These are phyloP conservation scores for Xylariales sp. DNA, from an alignment of 2,329 filamentous ascomycete species.

Conservation along the genomic window DNA sequence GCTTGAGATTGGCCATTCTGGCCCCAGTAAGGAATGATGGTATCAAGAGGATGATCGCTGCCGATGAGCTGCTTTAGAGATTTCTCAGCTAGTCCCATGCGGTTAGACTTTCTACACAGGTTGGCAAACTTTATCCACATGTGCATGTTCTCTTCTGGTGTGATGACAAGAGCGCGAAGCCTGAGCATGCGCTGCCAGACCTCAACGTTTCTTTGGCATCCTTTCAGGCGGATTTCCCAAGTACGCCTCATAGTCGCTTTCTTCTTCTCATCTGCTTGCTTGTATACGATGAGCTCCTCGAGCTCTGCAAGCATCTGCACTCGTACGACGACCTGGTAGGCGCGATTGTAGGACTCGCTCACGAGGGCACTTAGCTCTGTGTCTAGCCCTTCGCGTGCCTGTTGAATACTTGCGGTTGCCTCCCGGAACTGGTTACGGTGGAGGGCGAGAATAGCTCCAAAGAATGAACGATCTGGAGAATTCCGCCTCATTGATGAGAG, in stretches of 20 bases:
- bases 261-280: constrained; percentile 90
- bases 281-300: constrained; percentile 98
- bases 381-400: constrained; percentile 91
- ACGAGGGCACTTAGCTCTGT: constrained; percentile 95
- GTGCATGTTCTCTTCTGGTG: constrained; percentile 91
- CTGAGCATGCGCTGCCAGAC: constrained; percentile 99
- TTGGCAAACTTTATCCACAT: constrained; percentile 99
- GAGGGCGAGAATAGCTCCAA: constrained; percentile 93
- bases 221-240: constrained; percentile 94
- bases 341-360: constrained; percentile 98
- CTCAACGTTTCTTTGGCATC: constrained; percentile 96
- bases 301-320: constrained; percentile 99
- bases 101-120: constrained; percentile 93
- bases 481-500: constrained; percentile 93
- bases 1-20: constrained; percentile 53
- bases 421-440: constrained; percentile 97
- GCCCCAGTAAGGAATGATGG: constrained; percentile 70
- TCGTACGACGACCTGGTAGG: constrained; percentile 96
- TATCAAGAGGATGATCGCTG: constrained; percentile 71
- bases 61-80: constrained; percentile 91
- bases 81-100: constrained; percentile 94
- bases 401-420: constrained; percentile 87
- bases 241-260: constrained; percentile 91
- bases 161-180: constrained; percentile 90
- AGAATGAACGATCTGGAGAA: constrained; percentile 96